Conservation (phyloP, 257 asterid species). For the Ligustrum vulgare region DNA sequence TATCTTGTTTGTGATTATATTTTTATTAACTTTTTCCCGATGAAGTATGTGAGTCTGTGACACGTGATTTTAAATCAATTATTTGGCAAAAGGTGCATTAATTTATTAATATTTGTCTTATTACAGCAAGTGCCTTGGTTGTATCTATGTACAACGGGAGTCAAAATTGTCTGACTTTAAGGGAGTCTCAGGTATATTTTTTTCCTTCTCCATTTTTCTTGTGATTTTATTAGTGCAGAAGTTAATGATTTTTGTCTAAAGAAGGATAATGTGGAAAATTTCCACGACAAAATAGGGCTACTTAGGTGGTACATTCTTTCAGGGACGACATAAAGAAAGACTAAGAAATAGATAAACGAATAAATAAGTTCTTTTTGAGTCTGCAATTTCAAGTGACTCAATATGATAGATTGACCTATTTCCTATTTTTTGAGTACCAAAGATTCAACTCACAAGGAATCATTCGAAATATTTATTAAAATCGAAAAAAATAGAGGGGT, state of each 20-base stretch:
- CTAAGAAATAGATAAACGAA: too few species aligned
- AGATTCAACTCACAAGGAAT: too few species aligned
- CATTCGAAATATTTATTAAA: too few species aligned
- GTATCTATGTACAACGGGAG: slow-evolving; percentile 94
- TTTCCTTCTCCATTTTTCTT: background rate
- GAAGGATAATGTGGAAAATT: background rate
- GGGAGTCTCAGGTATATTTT: slow-evolving; percentile 85
- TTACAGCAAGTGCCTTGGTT: slow-evolving; percentile 96
- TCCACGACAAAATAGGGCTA: background rate
- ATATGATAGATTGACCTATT: too few species aligned
- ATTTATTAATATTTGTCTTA: slow-evolving; percentile 6
- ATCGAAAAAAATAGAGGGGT: too few species aligned
- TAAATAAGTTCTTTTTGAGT: too few species aligned
- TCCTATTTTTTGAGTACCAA: too few species aligned
- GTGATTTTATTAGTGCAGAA: slow-evolving; percentile 13
- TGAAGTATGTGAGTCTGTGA: slow-evolving; percentile 18
- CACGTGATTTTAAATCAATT: background rate
- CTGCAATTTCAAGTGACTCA: too few species aligned
- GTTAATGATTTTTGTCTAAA: slow-evolving; percentile 10
- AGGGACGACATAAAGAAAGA: slow-evolving; percentile 2
- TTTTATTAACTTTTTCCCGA: background rate
- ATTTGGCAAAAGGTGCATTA: slow-evolving; percentile 3
- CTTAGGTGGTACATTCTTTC: slow-evolving; percentile 3
- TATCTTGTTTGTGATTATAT: background rate
- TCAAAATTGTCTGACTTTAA: slow-evolving; percentile 71